These are phyloP conservation scores for Ophiostoma perfectum DNA, from an alignment of 2,329 filamentous ascomycete species.

Conservation along the genomic window DNA sequence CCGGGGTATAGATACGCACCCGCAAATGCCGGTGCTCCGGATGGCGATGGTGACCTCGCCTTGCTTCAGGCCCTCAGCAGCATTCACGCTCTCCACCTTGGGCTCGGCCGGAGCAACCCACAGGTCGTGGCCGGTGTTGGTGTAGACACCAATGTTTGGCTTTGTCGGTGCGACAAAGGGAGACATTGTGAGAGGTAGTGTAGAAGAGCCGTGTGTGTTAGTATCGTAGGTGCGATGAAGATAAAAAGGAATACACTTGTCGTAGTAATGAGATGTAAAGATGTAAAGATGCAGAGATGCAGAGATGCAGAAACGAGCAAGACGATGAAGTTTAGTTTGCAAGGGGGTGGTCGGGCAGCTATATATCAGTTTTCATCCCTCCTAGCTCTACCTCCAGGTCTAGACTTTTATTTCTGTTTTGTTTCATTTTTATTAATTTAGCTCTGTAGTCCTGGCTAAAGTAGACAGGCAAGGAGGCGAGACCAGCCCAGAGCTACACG, in stretches of 20 bases:
- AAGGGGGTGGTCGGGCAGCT: neutral
- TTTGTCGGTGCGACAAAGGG: conserved; percentile 45
- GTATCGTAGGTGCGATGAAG: neutral
- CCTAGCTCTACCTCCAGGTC: no score
- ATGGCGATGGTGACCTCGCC: conserved; percentile 86
- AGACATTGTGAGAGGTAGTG: neutral
- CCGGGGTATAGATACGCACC: conserved; percentile 48
- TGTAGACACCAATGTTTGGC: conserved; percentile 93
- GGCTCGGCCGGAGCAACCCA: conserved; percentile 80
- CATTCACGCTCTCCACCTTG: conserved; percentile 65
- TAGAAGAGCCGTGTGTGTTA: conserved; percentile 6
- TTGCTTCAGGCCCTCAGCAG: conserved; percentile 60
- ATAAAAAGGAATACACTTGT: neutral
- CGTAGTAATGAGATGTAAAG: neutral
- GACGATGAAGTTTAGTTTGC: neutral
- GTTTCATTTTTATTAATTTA: neutral
- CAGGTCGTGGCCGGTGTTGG: conserved; percentile 84
- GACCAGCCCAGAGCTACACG: neutral
- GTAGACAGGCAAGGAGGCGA: neutral
- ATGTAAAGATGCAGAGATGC: neutral
- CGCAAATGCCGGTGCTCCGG: conserved; percentile 94
- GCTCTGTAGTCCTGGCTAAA: neutral
- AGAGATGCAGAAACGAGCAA: neutral
- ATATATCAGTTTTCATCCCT: neutral
- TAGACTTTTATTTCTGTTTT: no score